Evolutionary conservation across 2,329 filamentous ascomycete species (phyloP).

Genomic region (Claviceps sp.): DNA sequence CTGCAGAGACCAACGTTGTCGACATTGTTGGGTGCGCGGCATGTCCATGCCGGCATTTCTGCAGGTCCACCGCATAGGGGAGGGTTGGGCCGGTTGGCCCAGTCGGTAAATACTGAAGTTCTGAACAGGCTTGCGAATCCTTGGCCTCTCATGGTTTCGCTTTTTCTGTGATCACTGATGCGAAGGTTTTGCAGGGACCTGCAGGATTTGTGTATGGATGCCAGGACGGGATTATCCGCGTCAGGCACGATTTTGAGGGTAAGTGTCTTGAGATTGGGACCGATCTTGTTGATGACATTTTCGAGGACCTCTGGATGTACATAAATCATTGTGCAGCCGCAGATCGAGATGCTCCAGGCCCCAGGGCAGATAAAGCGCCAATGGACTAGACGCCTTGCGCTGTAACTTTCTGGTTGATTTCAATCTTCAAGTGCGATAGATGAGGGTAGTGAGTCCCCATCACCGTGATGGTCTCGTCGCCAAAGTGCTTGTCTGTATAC

Average conservation of each 20-base stretch:
- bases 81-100: constrained; percentile 27
- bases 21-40: constrained; percentile 53
- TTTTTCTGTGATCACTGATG: constrained; percentile 47
- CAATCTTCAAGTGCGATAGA: too few relatives aligned
- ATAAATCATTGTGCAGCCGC: too few relatives aligned
- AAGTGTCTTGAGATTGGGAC: constrained; percentile 57
- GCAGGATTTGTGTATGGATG: constrained; percentile 58
- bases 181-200: constrained; percentile 60
- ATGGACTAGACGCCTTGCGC: too few relatives aligned
- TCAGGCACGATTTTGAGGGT: constrained; percentile 58
- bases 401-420: too few relatives aligned
- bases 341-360: too few relatives aligned
- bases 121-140: constrained; percentile 62
- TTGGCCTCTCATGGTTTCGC: constrained; percentile 59
- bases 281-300: constrained; percentile 47
- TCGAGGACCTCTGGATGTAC: too few relatives aligned
- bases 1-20: constrained; percentile 59
- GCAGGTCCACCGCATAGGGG: constrained; percentile 58
- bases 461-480: too few relatives aligned
- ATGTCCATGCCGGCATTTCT: constrained; percentile 65
- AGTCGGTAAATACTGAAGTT: too few relatives aligned
- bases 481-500: too few relatives aligned
- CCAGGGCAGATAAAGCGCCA: too few relatives aligned
- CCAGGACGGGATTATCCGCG: constrained; percentile 55
- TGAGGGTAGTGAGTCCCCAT: too few relatives aligned